These are phyloP conservation scores for Suhomyces chickasaworum DNA, from an alignment of 1,139 yeast species.

Conservation along the genomic window DNA sequence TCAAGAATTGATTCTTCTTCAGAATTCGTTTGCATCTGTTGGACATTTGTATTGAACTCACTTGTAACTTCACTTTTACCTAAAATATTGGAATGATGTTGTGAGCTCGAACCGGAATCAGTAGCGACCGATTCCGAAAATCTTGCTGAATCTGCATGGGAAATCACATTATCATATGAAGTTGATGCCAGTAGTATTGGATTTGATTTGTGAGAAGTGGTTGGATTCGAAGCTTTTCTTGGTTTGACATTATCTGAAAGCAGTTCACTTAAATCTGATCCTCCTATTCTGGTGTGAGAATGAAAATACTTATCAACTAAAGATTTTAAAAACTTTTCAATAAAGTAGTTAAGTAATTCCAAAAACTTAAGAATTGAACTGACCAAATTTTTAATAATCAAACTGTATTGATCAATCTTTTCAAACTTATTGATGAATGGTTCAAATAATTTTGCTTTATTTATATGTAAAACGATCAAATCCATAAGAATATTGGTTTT, in stretches of 20 bases:
- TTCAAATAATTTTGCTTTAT: slow-evolving; percentile 54
- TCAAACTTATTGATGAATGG: slow-evolving; percentile 49
- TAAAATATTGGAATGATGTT: not conserved
- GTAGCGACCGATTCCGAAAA: not conserved
- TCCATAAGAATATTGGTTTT: slow-evolving; percentile 44
- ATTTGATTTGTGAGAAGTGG: not conserved
- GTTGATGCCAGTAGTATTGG: not conserved
- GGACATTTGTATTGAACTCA: not conserved
- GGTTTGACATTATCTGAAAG: slow-evolving; percentile 1
- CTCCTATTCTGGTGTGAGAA: slow-evolving; percentile 8
- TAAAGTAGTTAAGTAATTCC: slow-evolving; percentile 34
- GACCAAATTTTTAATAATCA: slow-evolving; percentile 34
- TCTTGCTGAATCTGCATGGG: not conserved
- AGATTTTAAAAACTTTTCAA: slow-evolving; percentile 24
- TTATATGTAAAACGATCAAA: slow-evolving; percentile 48
- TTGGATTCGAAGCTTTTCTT: not conserved
- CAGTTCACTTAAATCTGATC: slow-evolving; percentile 2
- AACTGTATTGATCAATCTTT: slow-evolving; percentile 29
- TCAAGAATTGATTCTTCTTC: slow-evolving; percentile 1
- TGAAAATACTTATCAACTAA: slow-evolving; percentile 23
- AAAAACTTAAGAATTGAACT: slow-evolving; percentile 43
- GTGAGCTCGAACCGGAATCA: not conserved
- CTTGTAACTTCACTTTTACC: not conserved
- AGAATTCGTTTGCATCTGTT: not conserved
- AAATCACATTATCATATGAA: not conserved